Conservation (phyloP, 2,329 filamentous ascomycete species). For the Periconia sp. region DNA sequence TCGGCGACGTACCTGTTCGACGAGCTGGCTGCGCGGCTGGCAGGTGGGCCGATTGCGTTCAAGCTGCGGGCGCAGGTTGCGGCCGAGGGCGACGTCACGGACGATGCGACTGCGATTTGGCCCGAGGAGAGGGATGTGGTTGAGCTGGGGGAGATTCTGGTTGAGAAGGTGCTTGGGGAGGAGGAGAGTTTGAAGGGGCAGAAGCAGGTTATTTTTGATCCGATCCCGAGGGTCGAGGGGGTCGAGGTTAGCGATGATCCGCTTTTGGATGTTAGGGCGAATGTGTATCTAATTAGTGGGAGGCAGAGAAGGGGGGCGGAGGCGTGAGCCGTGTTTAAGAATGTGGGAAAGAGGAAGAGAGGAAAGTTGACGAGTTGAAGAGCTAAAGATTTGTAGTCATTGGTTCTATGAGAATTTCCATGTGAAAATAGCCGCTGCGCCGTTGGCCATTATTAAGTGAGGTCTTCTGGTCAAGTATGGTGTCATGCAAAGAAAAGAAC, state of each 20-base stretch:
- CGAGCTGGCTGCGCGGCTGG: slow-evolving; percentile 51
- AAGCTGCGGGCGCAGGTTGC: slow-evolving; percentile 60
- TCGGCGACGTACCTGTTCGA: slow-evolving; percentile 56
- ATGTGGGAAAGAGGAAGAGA: no score
- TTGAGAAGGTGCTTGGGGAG: slow-evolving; percentile 51
- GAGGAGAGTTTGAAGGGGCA: slow-evolving; percentile 52
- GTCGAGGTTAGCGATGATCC: slow-evolving; percentile 62
- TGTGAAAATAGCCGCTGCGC: no score
- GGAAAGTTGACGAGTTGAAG: no score
- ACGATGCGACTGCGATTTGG: slow-evolving; percentile 61
- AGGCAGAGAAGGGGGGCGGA: slow-evolving; percentile 59
- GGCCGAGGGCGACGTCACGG: slow-evolving; percentile 53
- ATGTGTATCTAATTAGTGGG: slow-evolving; percentile 62
- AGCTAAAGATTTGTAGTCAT: no score
- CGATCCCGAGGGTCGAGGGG: slow-evolving; percentile 61
- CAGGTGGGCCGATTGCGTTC: slow-evolving; percentile 49
- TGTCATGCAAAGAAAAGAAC: no score
- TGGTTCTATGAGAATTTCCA: no score
- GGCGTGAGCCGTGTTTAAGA: no score
- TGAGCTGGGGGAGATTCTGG: slow-evolving; percentile 56
- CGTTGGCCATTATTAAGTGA: no score
- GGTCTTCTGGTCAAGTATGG: no score
- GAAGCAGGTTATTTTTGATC: slow-evolving; percentile 64
- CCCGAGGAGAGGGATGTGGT: slow-evolving; percentile 58
- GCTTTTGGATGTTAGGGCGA: slow-evolving; percentile 62